A percentile compares a stretch with the other conserved stretches of the same genome.
Conservation (phyloP, 371 early-diverging fungal species). For the Mucor irregularis region DNA sequence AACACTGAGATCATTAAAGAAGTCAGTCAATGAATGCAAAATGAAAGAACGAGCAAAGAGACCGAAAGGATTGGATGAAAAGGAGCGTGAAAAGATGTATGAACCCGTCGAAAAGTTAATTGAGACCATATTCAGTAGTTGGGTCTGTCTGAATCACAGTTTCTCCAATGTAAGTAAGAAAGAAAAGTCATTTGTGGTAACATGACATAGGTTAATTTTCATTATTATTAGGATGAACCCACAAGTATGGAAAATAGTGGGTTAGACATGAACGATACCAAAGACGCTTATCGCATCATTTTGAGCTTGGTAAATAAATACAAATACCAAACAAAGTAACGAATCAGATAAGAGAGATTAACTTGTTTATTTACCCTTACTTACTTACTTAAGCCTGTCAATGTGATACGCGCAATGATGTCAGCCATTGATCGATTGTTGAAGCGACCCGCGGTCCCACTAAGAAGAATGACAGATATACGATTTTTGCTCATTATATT, state of each 20-base stretch:
- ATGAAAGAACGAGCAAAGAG: conserved; percentile 27
- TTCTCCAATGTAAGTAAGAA: conserved; percentile 62
- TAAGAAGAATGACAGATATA: conserved; percentile 60
- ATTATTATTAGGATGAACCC: conserved; percentile 43
- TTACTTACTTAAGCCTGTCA: conserved; percentile 45
- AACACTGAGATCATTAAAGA: conserved; percentile 53
- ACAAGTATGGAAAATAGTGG: conserved; percentile 67
- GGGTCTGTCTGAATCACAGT: conserved; percentile 72
- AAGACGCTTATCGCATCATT: conserved; percentile 69
- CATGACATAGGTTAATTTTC: background rate
- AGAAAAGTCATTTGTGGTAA: background rate
- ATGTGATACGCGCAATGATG: conserved; percentile 76
- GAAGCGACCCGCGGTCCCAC: conserved; percentile 75
- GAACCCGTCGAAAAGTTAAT: conserved; percentile 58
- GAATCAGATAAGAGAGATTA: background rate
- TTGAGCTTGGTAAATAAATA: conserved; percentile 57
- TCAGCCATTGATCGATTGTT: conserved; percentile 72
- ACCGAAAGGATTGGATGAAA: conserved; percentile 26
- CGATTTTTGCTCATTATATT: conserved; percentile 81
- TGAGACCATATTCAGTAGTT: conserved; percentile 64
- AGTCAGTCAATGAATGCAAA: conserved; percentile 37
- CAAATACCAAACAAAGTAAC: background rate
- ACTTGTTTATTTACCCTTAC: background rate
- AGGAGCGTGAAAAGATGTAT: conserved; percentile 40
- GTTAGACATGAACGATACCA: conserved; percentile 66